phyloP scores from a whole-genome alignment of 768 basidiomycete genomes.

The Cystobasidium ongulense region DNA sequence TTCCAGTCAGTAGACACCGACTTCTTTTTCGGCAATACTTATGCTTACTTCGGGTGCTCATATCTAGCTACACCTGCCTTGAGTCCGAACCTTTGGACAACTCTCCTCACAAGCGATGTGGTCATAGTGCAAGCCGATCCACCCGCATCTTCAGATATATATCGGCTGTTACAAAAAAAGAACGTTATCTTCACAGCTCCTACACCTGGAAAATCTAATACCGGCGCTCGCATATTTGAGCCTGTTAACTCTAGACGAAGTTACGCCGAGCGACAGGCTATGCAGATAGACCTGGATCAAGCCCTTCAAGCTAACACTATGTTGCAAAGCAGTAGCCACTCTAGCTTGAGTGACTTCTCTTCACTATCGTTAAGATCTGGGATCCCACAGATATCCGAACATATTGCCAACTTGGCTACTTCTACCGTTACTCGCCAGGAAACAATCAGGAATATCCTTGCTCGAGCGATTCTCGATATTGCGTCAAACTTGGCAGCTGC shows the following conservation, averaged over 20 bases:
- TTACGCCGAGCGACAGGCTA: not conserved
- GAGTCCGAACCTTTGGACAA: constrained; percentile 12
- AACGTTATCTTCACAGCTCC: not conserved
- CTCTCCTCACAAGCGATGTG: constrained; percentile 8
- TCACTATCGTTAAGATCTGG: constrained; percentile 2
- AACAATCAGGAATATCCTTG: not conserved
- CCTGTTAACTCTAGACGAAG: not conserved
- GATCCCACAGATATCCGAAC: constrained; percentile 9
- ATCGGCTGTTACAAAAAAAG: constrained; percentile 1
- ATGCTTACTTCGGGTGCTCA: not conserved
- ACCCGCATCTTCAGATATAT: not conserved
- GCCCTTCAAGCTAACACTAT: constrained; percentile 12
- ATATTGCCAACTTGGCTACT: not conserved
- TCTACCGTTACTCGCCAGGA: not conserved
- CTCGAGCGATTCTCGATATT: not conserved
- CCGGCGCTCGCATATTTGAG: not conserved
- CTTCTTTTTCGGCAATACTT: not conserved
- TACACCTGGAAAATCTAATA: not conserved
- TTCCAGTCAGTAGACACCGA: not conserved
- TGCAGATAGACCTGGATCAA: not conserved
- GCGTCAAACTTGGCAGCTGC: constrained; percentile 9
- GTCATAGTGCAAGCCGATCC: not conserved
- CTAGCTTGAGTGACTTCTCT: constrained; percentile 6
- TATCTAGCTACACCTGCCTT: not conserved
- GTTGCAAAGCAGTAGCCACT: not conserved